Percentiles rank a stretch among this genome's conserved stretches.
Evolutionary conservation across 805 yeast genomes (phyloP).

Genomic region (Limtongia smithiae): DNA sequence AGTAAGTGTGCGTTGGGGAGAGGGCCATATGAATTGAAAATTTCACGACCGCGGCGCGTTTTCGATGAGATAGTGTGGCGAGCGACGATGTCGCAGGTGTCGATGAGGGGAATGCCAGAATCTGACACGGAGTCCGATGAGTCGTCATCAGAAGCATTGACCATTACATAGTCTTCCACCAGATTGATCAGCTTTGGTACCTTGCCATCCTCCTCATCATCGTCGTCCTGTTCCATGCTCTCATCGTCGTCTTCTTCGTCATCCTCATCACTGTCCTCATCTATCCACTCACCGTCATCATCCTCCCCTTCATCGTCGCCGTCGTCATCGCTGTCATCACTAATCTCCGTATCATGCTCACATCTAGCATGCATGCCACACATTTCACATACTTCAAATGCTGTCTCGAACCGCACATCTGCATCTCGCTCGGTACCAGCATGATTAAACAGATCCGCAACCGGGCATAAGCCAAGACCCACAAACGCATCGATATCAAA

Average conservation of each 20-base stretch:
- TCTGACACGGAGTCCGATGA: not conserved
- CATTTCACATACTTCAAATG: constrained; percentile 49
- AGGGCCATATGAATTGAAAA: constrained; percentile 82
- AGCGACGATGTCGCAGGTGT: constrained; percentile 68
- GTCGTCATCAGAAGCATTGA: not conserved
- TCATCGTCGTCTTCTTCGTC: constrained; percentile 34
- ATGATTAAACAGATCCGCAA: constrained; percentile 88
- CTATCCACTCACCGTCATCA: constrained; percentile 30
- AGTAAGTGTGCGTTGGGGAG: constrained; percentile 61
- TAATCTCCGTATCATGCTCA: constrained; percentile 33
- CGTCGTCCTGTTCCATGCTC: not conserved
- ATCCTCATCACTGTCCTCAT: constrained; percentile 30
- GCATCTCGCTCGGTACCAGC: constrained; percentile 50
- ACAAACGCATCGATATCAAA: constrained; percentile 76
- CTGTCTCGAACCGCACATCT: constrained; percentile 59
- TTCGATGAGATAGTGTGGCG: constrained; percentile 41
- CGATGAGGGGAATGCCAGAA: constrained; percentile 19
- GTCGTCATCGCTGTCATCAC: constrained; percentile 34
- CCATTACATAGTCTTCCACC: not conserved
- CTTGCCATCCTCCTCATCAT: not conserved
- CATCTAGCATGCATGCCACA: constrained; percentile 38
- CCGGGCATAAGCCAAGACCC: constrained; percentile 77
- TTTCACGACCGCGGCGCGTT: constrained; percentile 46
- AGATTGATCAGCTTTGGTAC: not conserved
- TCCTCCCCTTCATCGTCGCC: constrained; percentile 33